These are phyloP conservation scores for Silene coronaria DNA, from an alignment of 179 eudicot species.

Conservation along the genomic window DNA sequence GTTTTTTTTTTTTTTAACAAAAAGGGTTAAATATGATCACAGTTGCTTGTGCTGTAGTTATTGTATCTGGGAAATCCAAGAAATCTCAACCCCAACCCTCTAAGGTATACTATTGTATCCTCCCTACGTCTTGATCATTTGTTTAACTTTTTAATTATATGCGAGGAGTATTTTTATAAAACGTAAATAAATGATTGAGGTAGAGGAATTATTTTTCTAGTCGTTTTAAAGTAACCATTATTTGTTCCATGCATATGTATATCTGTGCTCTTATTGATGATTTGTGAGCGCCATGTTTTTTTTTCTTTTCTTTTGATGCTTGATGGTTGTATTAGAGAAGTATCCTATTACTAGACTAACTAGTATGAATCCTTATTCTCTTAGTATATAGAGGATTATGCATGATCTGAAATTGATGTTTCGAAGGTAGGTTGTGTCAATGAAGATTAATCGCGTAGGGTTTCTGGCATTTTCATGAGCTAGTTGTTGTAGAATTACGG, in stretches of 20 bases:
- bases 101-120: slow-evolving; percentile 11
- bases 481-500: not conserved
- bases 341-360: no score
- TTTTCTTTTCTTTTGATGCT: no score
- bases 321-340: no score
- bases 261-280: no score
- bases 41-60: slow-evolving; percentile 5
- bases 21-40: not conserved
- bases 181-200: not conserved
- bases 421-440: not conserved
- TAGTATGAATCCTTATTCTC: no score
- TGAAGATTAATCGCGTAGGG: not conserved
- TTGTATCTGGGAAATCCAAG: slow-evolving; percentile 23
- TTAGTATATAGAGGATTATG: no score
- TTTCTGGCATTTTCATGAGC: not conserved
- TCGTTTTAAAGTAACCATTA: not conserved
- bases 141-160: no score
- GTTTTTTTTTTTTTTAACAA: no score
- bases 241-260: not conserved
- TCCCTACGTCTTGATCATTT: not conserved
- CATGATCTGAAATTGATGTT: not conserved
- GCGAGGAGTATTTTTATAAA: not conserved
- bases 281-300: no score
- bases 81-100: slow-evolving; percentile 26
- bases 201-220: not conserved